Conservation (phyloP, 1,139 yeast genomes). For the Geotrichum fermentans region DNA sequence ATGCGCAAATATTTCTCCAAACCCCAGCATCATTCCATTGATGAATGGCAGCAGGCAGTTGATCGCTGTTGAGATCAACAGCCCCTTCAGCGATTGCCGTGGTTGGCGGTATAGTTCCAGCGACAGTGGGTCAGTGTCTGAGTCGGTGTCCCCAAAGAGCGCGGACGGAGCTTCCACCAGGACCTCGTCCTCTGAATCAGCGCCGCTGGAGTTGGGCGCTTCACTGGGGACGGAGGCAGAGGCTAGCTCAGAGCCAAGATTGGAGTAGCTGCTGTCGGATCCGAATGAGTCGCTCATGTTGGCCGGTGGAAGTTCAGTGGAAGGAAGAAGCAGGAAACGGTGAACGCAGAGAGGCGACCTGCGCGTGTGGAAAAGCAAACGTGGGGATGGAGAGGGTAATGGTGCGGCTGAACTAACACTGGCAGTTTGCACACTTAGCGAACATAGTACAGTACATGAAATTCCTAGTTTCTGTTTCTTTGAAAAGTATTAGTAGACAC, state of each 20-base stretch:
- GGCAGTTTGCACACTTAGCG: not conserved
- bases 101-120: not conserved
- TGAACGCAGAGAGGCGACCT: too few species aligned
- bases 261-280: constrained; percentile 3
- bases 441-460: too few species aligned
- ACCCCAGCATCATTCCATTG: constrained; percentile 93
- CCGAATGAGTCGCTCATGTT: not conserved
- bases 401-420: not conserved
- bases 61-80: constrained; percentile 42
- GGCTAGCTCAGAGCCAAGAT: not conserved
- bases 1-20: constrained; percentile 93
- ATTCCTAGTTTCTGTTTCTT: too few species aligned
- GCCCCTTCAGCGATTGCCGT: not conserved
- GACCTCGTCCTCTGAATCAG: too few species aligned
- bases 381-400: constrained; percentile 1
- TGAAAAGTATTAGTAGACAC: too few species aligned
- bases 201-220: not conserved
- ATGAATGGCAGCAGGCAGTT: constrained; percentile 81
- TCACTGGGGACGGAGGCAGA: not conserved
- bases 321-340: not conserved
- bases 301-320: not conserved
- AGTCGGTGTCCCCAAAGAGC: not conserved
- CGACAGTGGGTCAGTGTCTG: not conserved
- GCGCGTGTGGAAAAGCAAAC: not conserved
- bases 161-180: not conserved